Conservation (phyloP, 331 rosid species). For the Erythrophleum ivorense region DNA sequence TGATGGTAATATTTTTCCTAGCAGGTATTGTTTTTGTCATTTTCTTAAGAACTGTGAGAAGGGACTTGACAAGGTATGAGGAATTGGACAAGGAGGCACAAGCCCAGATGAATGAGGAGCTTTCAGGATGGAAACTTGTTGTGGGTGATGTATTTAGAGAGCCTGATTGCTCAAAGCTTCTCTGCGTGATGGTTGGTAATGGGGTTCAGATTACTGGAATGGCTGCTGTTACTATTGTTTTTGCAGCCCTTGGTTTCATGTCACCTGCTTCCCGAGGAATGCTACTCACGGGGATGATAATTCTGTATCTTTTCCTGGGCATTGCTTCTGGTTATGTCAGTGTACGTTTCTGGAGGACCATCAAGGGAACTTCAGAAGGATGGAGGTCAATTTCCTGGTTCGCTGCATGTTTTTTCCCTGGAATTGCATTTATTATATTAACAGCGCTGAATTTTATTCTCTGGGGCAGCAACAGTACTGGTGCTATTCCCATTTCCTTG, state of each 20-base stretch:
- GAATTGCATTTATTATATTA: slow-evolving; percentile 79
- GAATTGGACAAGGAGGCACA: slow-evolving; percentile 94
- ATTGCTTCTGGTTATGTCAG: slow-evolving; percentile 87
- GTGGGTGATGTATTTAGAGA: slow-evolving; percentile 96
- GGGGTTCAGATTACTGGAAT: slow-evolving; percentile 90
- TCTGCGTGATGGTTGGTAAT: slow-evolving; percentile 87
- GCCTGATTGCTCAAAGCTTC: slow-evolving; percentile 78
- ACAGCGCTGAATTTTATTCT: slow-evolving; percentile 81
- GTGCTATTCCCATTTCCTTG: slow-evolving; percentile 91
- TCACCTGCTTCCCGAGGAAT: slow-evolving; percentile 95
- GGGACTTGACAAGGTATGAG: slow-evolving; percentile 90
- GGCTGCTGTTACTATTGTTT: slow-evolving; percentile 83
- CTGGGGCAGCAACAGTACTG: slow-evolving; percentile 91
- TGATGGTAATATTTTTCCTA: slow-evolving; percentile 87
- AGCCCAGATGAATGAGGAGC: slow-evolving; percentile 98
- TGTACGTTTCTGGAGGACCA: slow-evolving; percentile 86
- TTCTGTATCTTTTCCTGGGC: slow-evolving; percentile 90
- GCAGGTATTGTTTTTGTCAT: slow-evolving; percentile 95
- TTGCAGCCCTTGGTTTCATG: slow-evolving; percentile 92
- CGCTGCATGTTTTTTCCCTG: slow-evolving; percentile 89
- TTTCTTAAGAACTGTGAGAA: slow-evolving; percentile 87
- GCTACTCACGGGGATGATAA: slow-evolving; percentile 91
- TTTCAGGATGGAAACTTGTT: slow-evolving; percentile 97
- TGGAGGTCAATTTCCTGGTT: slow-evolving; percentile 91
- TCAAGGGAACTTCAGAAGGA: slow-evolving; percentile 83